Base-by-base conservation (phyloP, 345 rosid species). In the Hevea brasiliensis region DNA sequence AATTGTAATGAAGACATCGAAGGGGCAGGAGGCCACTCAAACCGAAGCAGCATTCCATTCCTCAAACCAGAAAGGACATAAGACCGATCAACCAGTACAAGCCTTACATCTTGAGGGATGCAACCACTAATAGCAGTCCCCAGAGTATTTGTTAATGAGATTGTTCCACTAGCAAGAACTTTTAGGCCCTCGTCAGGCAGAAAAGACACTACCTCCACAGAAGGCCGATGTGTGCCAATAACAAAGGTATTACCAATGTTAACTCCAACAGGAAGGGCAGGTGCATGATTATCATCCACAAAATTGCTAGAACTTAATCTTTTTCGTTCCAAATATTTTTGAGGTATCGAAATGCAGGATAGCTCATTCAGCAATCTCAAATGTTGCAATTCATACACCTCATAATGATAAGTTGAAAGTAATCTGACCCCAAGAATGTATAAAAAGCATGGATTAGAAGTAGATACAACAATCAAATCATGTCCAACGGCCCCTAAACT, bases 41-140 rank as follows among this genome's bases (percentile, higher is more conserved):
- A 92, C 50, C 97, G 92, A 64, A 95, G 96, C 47, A 95, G 89
- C 99, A 95, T 95, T 65, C 99, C 99, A 77, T 95, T 95, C 85
- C 99, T 92, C 83, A 95, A 84, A 63, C 99, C 97, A 61, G 90
- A 82, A 72, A 95, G 94, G 70, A 92, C 87, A 84, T 92, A 95
- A 59, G 82, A 74, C 60, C 84, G 94, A 79, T 95, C 97, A 76
- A 84, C 97, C 14, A 89, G 74, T 55, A 92, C 98, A 82, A 95
- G 93, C 82, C 98, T 95, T 61, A 91, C 98, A 74, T 95, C 99
- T 80, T 95, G 99, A 62, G 99, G 98, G 76, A 92, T 84, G 75
- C 97, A 92, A 62, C 93, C 97, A 77, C 88, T 88, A 35, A 90
- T 76, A 59, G 89, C 83, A 79, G 92, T 87, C 83, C 91, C 99